Conservation (phyloP, 331 rosid genomes). For the Quercus tomentella region DNA sequence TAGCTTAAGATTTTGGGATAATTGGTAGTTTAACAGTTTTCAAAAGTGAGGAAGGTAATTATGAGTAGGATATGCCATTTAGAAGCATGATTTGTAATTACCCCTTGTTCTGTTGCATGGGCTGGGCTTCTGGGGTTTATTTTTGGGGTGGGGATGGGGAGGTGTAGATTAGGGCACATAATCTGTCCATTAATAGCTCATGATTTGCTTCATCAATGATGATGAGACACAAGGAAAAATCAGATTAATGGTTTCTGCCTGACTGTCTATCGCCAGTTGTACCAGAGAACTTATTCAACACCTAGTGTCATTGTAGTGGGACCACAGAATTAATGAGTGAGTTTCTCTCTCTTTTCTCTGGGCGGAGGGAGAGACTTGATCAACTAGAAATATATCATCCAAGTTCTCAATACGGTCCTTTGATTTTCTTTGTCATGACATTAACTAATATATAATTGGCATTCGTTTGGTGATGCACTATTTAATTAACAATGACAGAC, state of each 20-base stretch:
- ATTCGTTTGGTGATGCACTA: conserved; percentile 24
- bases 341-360: not conserved
- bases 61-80: too few relatives aligned
- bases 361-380: not conserved
- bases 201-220: not conserved
- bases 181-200: not conserved
- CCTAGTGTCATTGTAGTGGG: too few relatives aligned
- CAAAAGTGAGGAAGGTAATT: too few relatives aligned
- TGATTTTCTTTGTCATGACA: too few relatives aligned
- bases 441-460: not conserved
- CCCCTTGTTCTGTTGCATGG: not conserved
- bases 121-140: not conserved
- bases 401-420: too few relatives aligned
- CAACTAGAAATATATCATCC: not conserved
- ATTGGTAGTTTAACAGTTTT: too few relatives aligned
- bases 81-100: too few relatives aligned
- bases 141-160: not conserved
- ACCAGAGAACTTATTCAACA: too few relatives aligned
- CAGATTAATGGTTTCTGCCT: not conserved
- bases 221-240: not conserved
- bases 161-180: not conserved
- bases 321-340: too few relatives aligned
- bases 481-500: conserved; percentile 69
- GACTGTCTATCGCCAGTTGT: not conserved
- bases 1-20: too few relatives aligned